Evolutionary conservation across 345 rosid species (phyloP).

Genomic region (Heritiera littoralis): DNA sequence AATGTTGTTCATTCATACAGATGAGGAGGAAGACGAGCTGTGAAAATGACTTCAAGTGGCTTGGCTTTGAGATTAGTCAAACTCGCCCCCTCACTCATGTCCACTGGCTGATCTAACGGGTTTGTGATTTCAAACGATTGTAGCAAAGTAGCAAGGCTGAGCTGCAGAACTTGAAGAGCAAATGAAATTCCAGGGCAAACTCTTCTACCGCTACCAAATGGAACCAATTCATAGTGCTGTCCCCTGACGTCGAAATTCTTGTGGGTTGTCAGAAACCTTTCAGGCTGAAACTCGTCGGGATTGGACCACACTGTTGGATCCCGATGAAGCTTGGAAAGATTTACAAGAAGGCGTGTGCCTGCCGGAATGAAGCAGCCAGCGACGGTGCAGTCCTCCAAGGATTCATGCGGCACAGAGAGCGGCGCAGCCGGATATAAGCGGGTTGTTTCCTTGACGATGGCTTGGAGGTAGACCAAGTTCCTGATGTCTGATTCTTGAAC

Average conservation of each 20-base stretch:
- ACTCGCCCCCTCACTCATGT: not conserved
- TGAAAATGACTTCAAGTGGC: not conserved
- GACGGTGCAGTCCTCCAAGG: not conserved
- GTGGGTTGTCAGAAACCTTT: not conserved
- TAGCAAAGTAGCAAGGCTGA: conserved; percentile 5
- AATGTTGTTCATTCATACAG: not conserved
- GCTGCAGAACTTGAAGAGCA: not conserved
- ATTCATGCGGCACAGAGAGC: not conserved
- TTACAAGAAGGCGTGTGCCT: not conserved
- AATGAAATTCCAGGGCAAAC: not conserved
- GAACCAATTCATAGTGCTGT: not conserved
- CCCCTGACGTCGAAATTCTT: not conserved
- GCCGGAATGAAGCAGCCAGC: not conserved
- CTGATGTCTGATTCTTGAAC: not conserved
- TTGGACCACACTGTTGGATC: not conserved
- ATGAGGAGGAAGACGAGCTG: conserved; percentile 8
- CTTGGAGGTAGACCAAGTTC: not conserved
- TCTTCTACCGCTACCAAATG: conserved; percentile 1
- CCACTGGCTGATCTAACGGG: not conserved
- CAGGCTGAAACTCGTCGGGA: not conserved
- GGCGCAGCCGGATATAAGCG: not conserved
- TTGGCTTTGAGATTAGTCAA: conserved; percentile 14
- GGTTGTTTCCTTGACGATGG: not conserved
- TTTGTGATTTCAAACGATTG: not conserved
- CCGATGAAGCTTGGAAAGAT: not conserved